Base-by-base conservation (phyloP, 495 filamentous ascomycete genomes). In the Glonium stellatum region DNA sequence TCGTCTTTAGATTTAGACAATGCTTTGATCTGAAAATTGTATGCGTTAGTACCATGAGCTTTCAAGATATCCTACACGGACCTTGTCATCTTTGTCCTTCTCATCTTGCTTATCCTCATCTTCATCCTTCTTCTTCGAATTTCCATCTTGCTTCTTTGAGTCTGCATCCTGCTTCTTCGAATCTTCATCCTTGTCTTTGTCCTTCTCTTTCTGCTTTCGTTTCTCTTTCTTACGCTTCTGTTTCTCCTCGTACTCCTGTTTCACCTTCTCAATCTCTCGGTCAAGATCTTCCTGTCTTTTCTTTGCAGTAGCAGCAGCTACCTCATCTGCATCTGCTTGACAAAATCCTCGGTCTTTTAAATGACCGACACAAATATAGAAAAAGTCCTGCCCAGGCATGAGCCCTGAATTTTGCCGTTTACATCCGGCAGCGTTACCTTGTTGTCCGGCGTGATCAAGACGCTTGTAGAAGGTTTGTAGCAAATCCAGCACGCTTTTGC, bases 401-500 rank as follows among this genome's bases (percentile, higher is more conserved):
- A 65, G 34, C 11, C 54, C 25, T 48, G 34, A 12, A 49, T 54
- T 55, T 36, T 34, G 36, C 11, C 51, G 42, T 19, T 13, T 11
- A 50, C 15, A 54, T 3, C 27, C 41, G 27, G 27, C 22, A 13
- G 21, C 11, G 13, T 9, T 73, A 91, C 90, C 82, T 92, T 95
- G 71, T 88, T 92, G 67, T 96, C 90, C 0, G 89, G 80, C 1
- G 90, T 96, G 61, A 96, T 87, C 59, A 98, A 77, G 23, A 97
- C 93, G 67, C 84, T 90, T 8, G 85, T 82, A 49, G 86, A 90
- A 4, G 88, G 87, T 71, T 93, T 96, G 78, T 85, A 92, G 77
- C 93, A 98, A 61, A 98, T 83, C 68, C 87, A 82, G 72, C 93
- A 98, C 47, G 89, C 78, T 71, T 89, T 96, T 4, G 86, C 80